Percentiles rank a stretch among this genome's conserved stretches.
Conservation (phyloP, 495 filamentous ascomycete species). For the Thermothielavioides terrestris region DNA sequence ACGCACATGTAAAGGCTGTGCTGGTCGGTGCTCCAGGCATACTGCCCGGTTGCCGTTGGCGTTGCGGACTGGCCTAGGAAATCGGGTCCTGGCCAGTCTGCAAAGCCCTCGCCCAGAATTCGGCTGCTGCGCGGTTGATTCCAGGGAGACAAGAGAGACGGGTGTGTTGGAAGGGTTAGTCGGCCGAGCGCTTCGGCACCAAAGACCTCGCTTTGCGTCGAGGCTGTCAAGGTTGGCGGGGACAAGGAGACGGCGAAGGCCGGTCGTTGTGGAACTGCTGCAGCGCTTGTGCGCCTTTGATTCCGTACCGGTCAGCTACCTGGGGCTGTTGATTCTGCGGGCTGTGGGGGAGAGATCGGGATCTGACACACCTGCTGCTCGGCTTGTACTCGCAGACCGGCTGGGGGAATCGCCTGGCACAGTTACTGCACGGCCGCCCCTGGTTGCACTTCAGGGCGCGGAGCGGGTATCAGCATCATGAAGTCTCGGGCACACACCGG, state of each 20-base stretch:
- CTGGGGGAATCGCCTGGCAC: conserved; percentile 30
- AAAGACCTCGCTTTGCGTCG: background rate
- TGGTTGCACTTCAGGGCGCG: conserved; percentile 28
- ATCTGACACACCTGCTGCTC: conserved; percentile 21
- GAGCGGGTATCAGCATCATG: conserved; percentile 1
- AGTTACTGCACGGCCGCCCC: conserved; percentile 34
- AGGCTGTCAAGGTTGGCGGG: conserved; percentile 7
- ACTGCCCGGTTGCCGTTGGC: conserved; percentile 1
- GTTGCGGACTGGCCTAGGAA: conserved; percentile 6
- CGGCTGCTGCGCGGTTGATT: background rate
- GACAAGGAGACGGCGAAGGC: conserved; percentile 18
- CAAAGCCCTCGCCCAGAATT: conserved; percentile 7
- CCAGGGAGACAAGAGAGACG: conserved; percentile 13
- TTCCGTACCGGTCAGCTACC: background rate
- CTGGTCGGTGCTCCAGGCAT: conserved; percentile 18
- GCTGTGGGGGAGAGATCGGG: background rate
- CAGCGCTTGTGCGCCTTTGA: conserved; percentile 16
- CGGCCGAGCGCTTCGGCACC: conserved; percentile 1
- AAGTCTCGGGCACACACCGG: background rate
- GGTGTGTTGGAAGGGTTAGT: conserved; percentile 5
- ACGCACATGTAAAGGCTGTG: conserved; percentile 6
- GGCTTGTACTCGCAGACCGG: conserved; percentile 31
- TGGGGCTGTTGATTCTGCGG: background rate
- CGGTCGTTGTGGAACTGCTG: conserved; percentile 13
- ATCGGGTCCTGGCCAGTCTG: conserved; percentile 15